phyloP scores from a whole-genome alignment of 2,329 filamentous ascomycete genomes.

The Diaporthe amygdali region DNA sequence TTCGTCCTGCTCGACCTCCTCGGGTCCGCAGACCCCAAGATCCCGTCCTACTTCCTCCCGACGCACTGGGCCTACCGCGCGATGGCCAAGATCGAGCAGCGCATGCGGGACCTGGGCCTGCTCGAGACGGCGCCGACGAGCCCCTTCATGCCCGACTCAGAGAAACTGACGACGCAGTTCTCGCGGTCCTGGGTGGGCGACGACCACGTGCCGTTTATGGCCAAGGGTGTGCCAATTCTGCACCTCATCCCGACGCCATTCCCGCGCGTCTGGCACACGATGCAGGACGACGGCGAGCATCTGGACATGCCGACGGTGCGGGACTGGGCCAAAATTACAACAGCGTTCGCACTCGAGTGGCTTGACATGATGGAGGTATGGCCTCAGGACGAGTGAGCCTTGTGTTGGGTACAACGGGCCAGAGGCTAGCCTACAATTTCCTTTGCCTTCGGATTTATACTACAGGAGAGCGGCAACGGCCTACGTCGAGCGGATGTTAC shows the following conservation, averaged over 20 bases:
- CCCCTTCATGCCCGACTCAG: conserved; percentile 69
- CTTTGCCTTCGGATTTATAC: neutral
- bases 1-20: conserved; percentile 63
- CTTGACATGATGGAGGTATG: conserved; percentile 67
- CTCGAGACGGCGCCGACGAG: conserved; percentile 52
- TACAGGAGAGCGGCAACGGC: neutral
- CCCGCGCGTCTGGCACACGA: conserved; percentile 84
- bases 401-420: neutral
- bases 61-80: conserved; percentile 75
- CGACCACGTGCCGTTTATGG: conserved; percentile 92
- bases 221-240: conserved; percentile 82
- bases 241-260: conserved; percentile 90
- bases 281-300: conserved; percentile 83
- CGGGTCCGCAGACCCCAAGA: conserved; percentile 58
- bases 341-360: conserved; percentile 90
- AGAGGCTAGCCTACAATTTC: too few species aligned
- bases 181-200: conserved; percentile 68
- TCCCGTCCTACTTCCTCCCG: conserved; percentile 68
- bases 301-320: conserved; percentile 79
- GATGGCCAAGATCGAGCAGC: conserved; percentile 61
- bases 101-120: conserved; percentile 59
- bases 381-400: conserved; percentile 30
- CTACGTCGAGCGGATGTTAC: neutral
- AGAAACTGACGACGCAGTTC: conserved; percentile 58
- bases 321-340: conserved; percentile 87